These are phyloP conservation scores for Melampsora larici-populina DNA, from an alignment of 1,284 basidiomycete genomes.

Conservation along the genomic window DNA sequence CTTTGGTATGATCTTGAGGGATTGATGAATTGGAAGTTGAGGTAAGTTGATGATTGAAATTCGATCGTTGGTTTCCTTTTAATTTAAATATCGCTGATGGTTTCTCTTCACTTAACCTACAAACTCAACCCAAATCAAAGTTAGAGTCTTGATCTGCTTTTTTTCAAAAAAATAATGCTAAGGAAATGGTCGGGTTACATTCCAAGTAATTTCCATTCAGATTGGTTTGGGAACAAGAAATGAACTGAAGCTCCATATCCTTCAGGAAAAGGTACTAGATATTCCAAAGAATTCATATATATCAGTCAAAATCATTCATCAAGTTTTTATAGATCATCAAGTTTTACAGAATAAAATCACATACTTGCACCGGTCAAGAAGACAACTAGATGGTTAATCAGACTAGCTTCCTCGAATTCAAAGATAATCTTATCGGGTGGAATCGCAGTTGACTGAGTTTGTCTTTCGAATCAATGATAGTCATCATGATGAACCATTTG, in stretches of 20 bases:
- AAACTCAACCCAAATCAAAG: background rate
- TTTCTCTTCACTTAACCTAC: slow-evolving; percentile 81
- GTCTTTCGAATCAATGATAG: background rate
- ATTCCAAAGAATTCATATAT: slow-evolving; percentile 17
- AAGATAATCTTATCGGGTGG: slow-evolving; percentile 62
- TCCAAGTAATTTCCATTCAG: slow-evolving; percentile 80
- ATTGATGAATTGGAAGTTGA: background rate
- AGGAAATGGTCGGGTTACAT: slow-evolving; percentile 66
- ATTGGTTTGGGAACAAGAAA: slow-evolving; percentile 71
- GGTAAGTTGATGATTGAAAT: background rate
- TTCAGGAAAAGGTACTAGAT: slow-evolving; percentile 75
- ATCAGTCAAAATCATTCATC: slow-evolving; percentile 7
- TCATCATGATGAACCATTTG: background rate
- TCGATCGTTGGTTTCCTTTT: slow-evolving; percentile 61
- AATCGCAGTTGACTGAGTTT: slow-evolving; percentile 9
- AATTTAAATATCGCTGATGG: slow-evolving; percentile 87
- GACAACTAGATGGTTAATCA: slow-evolving; percentile 83
- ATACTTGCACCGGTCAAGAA: slow-evolving; percentile 77
- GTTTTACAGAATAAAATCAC: slow-evolving; percentile 48
- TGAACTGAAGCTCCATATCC: slow-evolving; percentile 86
- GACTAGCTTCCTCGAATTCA: slow-evolving; percentile 68
- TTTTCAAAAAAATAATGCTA: too few relatives aligned
- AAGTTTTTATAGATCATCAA: too few relatives aligned
- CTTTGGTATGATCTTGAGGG: too few relatives aligned
- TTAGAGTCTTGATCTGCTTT: too few relatives aligned